Evolutionary conservation across 75 land plant genomes (phyloP).

Genomic region (Ceratopteris richardii): DNA sequence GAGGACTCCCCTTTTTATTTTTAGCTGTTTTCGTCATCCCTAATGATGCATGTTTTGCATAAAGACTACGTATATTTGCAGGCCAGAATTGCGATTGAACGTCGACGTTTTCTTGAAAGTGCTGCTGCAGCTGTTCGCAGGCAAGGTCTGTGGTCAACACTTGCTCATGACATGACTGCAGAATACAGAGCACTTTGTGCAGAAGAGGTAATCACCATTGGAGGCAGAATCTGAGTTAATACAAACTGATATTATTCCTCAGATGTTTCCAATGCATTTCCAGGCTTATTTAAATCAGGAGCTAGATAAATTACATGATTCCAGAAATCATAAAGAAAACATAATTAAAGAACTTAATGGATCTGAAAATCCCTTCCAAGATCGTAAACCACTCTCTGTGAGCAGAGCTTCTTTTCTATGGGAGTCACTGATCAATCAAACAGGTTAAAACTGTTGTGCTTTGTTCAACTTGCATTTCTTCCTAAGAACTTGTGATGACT

Average conservation of each 20-base stretch:
- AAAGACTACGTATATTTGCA: conserved; percentile 9
- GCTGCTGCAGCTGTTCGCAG: conserved; percentile 82
- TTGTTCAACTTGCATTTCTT: conserved; percentile 1
- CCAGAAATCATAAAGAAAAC: conserved; percentile 45
- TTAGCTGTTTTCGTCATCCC: not conserved
- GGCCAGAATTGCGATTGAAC: conserved; percentile 96
- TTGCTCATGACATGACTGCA: conserved; percentile 98
- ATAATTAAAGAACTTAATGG: conserved; percentile 43
- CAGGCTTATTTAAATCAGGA: conserved; percentile 98
- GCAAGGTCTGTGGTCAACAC: conserved; percentile 82
- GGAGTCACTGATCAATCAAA: conserved; percentile 84
- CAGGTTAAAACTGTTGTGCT: too few species aligned
- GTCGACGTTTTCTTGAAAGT: conserved; percentile 71
- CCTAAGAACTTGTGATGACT: not conserved
- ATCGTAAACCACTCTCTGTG: conserved; percentile 58
- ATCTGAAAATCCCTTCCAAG: not conserved
- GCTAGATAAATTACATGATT: conserved; percentile 82
- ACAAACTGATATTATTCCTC: not conserved
- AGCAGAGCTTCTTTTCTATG: conserved; percentile 83
- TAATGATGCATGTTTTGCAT: not conserved
- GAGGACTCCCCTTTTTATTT: too few species aligned
- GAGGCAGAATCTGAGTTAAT: not conserved
- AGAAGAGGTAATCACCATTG: conserved; percentile 67
- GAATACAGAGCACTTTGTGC: conserved; percentile 97
- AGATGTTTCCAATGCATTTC: not conserved